Evolutionary conservation across 176 grass and related monocot genomes (phyloP), one percentile per base, ranked within the genome.

Genomic region (Cenchrus purpureus): DNA sequence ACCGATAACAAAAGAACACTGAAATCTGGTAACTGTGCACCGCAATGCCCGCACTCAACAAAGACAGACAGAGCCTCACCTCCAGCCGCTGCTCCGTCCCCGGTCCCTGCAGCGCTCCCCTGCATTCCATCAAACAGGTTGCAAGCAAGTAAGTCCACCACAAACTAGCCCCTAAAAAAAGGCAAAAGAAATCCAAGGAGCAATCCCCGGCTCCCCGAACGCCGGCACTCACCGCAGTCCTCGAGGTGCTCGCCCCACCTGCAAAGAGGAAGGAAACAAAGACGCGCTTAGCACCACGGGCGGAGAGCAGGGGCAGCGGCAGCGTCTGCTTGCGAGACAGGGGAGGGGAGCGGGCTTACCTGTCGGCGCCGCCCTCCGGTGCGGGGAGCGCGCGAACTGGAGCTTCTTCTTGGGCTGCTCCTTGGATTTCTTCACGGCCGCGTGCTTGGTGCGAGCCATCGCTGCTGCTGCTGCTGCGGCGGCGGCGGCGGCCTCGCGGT

Each of bases 121-220:
- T 89, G 88, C 78, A 89, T 82, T 89, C 45, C 87, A 80, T 71
- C 82, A 49, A 89, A 81, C 71, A 81, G 32, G n/a, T 81, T 13
- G 74, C 78, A 57, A 77, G 77, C 51, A 84, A 76, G 59, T 57
- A 46, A 55, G 56, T 16, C 12, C 44, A 52, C 14, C 49, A 5
- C 20, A 45, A 12, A 79, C 11, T 12, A 28, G 63, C 1, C 46
- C 12, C 17, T 9, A 25, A 28, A 62, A 54, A 15, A 10, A 6
- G 29, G 50, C 14, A 20, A 2, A 20, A 6, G 2, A 37, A 54
- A 37, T 3, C 10, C 22, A 42, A 42, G 42, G 55, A 14, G 16
- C 34, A 45, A 70, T 29, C 13, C 51, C 12, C 51, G 4, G 2
- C 37, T 40, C 37, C 37, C 37, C 37, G 32, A 6, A 37, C 12